Base-by-base conservation (phyloP, 2,329 filamentous ascomycete species). In the Penicillium janthinellum region DNA sequence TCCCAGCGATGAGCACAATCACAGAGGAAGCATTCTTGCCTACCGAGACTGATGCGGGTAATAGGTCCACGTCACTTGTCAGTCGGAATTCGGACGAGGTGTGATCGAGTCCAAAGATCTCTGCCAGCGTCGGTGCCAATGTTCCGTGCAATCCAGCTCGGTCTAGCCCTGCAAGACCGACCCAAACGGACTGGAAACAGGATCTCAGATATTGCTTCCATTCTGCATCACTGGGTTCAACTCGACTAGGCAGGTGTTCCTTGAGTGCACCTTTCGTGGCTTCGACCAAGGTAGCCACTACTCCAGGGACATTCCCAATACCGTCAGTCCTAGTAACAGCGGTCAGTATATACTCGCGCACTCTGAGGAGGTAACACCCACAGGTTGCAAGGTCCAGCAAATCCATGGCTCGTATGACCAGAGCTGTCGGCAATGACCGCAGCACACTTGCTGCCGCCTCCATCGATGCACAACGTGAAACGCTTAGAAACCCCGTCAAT, bases 381-480 rank as follows among this genome's bases (percentile, higher is more conserved):
- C 76, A 79, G 61, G 64, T 80, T 80, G 55, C 77, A 78, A 17
- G 75, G 70, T 2, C 76, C 75, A 38, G 73, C 69, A 35, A 67
- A 69, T 5, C 77, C 76, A 25, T 64, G 64, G 1, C 70, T 71
- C 0, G 65, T 52, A 4, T 62, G 48, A 2, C 73, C 73, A 17
- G 66, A 54, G 1, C 57, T 55, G 15, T 70, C 67, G 5, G 74
- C 58, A 11, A 78, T 58, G 2, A 70, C 71, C n/a, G 77, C 78
- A 20, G 75, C 77, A 59, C 77, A 79, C 60, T 78, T 79, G 3
- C 71, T 78, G 0, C 77, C 78, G 15, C 78, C 78, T 0, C 77
- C 78, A 65, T 81, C 78, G 17, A 80, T 70, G 39, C 77, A 79
- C 1, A 80, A 65, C 3, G 74, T 69, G 34, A 67, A 63, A 1